Conservation (phyloP, 192 early-diverging fungal genomes). For the Geranomyces michiganensis region DNA sequence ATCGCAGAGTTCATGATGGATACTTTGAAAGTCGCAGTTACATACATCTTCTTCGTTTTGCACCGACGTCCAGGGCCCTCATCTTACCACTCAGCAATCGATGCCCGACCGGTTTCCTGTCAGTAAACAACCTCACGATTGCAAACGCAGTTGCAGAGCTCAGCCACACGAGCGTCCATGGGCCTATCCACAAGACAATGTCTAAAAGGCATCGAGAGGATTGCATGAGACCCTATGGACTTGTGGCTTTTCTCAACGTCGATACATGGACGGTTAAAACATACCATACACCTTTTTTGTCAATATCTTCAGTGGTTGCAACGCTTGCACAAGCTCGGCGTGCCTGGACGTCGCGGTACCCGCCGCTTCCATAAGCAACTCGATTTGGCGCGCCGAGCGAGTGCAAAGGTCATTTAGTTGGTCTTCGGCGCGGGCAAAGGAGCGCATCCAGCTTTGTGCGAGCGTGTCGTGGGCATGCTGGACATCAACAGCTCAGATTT, state of each 20-base stretch:
- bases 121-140: neutral
- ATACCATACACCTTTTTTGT: conserved; percentile 5
- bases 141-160: neutral
- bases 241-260: neutral
- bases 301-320: conserved; percentile 12
- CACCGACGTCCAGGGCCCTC: too few species aligned
- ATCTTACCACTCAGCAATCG: neutral
- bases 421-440: conserved; percentile 17
- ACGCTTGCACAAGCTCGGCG: conserved; percentile 4
- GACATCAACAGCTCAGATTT: too few species aligned
- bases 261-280: neutral
- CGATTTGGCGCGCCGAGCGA: conserved; percentile 27
- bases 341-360: conserved; percentile 11
- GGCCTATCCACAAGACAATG: neutral
- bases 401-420: conserved; percentile 13
- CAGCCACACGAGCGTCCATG: neutral
- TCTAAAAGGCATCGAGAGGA: neutral
- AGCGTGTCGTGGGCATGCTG: conserved; percentile 18
- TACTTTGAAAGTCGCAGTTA: too few species aligned
- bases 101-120: neutral
- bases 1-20: too few species aligned
- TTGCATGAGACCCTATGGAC: neutral
- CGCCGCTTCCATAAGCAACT: conserved; percentile 24
- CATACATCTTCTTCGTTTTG: too few species aligned
- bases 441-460: conserved; percentile 1